Base-by-base conservation (phyloP, 73 alveolate species). In the Urostyla sp. region DNA sequence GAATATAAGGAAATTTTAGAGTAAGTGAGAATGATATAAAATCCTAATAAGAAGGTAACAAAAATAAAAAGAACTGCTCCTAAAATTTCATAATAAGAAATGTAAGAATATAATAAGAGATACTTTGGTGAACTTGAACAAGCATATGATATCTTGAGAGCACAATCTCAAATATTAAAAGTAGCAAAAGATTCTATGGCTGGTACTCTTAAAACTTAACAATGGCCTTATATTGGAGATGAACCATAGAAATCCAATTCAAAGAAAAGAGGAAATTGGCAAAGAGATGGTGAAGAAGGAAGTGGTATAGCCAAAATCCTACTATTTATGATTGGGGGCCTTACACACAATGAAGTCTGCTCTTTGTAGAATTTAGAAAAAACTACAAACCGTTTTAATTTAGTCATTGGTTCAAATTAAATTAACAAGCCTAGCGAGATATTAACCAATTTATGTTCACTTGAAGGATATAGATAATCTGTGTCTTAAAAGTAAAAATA, bases 321-420 rank as follows among this genome's bases (percentile, higher is more conserved):
- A 10, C 15, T 55, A 1, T 26, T 37, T 56, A 78, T 75, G 44
- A 30, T 75, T 36, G 87, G 87, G 0, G 87, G 87, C 2, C 7
- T 75, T 2, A 30, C 87, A 24, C 74, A 75, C 45, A 56, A 55
- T 40, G 87, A 75, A 56, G 36, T 75, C 3, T 69, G 83, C 31
- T 24, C 53, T 8, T 13, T 69, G 27, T 31, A 69, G 31, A 69
- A 69, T 69, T 55, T 69, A 16, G 83, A 69, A 3, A 69, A 49
- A 31, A 30, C 11, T 2, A 49, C 40, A 46, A 69, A 69, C 8
- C 20, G 30, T 21, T 31, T 46, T 18, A 69, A 49, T 48, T 3
- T 69, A 6, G 34, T 69, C 3, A 53, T 69, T 2, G 83, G 83
- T 1, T 48, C 72, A 24, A 69, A 67, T 24, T 27, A 69, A 46